phyloP scores from a whole-genome alignment of 805 yeast genomes.

The Metschnikowia lochheadii region DNA sequence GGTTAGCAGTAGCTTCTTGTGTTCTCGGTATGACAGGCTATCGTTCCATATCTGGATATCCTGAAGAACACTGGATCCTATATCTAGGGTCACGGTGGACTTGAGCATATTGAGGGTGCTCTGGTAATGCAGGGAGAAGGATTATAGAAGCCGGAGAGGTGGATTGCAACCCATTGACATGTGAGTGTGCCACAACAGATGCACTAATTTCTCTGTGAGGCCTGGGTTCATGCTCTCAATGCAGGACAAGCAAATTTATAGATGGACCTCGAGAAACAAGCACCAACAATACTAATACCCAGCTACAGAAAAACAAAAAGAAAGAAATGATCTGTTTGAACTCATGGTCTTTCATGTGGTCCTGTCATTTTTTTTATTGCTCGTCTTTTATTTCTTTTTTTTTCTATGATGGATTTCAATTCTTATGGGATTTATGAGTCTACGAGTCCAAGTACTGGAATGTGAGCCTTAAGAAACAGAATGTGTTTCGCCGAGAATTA shows the following conservation, averaged over 20 bases:
- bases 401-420: too few species aligned
- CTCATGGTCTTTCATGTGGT: too few species aligned
- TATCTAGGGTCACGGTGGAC: conserved; percentile 9
- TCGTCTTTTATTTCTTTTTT: too few species aligned
- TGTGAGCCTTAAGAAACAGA: too few species aligned
- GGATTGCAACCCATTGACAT: conserved; percentile 1
- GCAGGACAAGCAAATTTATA: background rate
- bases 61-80: conserved; percentile 3
- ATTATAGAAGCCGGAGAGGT: background rate
- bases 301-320: too few species aligned
- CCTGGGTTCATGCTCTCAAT: background rate
- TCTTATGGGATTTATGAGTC: too few species aligned
- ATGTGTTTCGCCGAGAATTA: too few species aligned
- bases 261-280: background rate
- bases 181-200: background rate
- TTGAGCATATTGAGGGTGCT: conserved; percentile 8
- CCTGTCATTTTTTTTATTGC: too few species aligned
- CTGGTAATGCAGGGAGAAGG: background rate
- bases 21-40: background rate
- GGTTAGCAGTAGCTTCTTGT: conserved; percentile 2
- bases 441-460: too few species aligned
- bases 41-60: conserved; percentile 17
- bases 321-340: too few species aligned
- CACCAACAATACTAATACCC: background rate
- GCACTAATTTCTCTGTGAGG: background rate